A percentile compares a stretch with the other conserved stretches of the same genome.
These are phyloP conservation scores for Rhizopogon sp. DNA, from an alignment of 768 basidiomycete species.

Conservation along the genomic window DNA sequence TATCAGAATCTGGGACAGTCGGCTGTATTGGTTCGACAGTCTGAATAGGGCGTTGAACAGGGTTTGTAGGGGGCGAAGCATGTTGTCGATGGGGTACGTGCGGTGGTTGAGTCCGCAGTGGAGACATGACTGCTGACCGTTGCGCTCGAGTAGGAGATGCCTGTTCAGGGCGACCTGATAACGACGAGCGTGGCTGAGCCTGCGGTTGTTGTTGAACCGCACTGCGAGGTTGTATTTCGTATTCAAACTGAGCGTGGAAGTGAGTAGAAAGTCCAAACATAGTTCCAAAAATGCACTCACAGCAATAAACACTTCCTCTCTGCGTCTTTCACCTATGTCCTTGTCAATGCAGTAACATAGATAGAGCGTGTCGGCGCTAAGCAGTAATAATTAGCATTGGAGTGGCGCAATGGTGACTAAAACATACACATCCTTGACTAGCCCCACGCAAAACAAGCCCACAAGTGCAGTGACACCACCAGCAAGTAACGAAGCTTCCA, in stretches of 20 bases:
- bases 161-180: slow-evolving; percentile 1
- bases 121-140: not conserved
- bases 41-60: slow-evolving; percentile 1
- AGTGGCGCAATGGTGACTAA: not conserved
- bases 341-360: slow-evolving; percentile 66
- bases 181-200: slow-evolving; percentile 6
- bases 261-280: slow-evolving; percentile 4
- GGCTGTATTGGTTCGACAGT: slow-evolving; percentile 10
- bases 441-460: slow-evolving; percentile 76
- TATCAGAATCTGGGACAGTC: slow-evolving; percentile 24
- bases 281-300: slow-evolving; percentile 30
- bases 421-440: slow-evolving; percentile 71
- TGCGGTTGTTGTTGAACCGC: slow-evolving; percentile 12
- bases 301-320: slow-evolving; percentile 49
- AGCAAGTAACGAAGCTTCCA: slow-evolving; percentile 70
- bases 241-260: slow-evolving; percentile 31
- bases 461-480: slow-evolving; percentile 79
- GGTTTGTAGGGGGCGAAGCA: slow-evolving; percentile 3
- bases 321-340: slow-evolving; percentile 44
- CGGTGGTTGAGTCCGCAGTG: not conserved
- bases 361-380: slow-evolving; percentile 59
- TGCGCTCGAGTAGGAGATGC: not conserved
- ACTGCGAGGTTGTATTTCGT: slow-evolving; percentile 25
- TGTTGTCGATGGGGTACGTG: slow-evolving; percentile 8
- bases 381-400: not conserved